Percentiles rank a stretch among this genome's conserved stretches.
phyloP scores from a whole-genome alignment of 2,329 filamentous ascomycete species.

The Ceratocystis huliohia region DNA sequence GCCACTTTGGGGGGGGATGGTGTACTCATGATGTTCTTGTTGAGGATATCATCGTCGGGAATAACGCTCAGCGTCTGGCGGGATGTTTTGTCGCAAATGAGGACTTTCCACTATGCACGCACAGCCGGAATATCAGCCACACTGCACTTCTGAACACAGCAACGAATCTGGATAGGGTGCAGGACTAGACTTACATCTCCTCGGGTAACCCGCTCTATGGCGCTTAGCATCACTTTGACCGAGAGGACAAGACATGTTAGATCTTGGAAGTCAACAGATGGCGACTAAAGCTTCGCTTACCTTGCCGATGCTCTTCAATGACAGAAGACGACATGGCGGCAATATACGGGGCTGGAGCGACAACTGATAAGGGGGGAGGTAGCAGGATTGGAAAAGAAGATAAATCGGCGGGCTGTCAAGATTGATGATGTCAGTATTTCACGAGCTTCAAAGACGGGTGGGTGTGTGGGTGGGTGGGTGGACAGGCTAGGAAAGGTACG shows the following conservation, averaged over 20 bases:
- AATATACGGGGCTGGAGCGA: neutral
- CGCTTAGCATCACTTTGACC: conserved; percentile 49
- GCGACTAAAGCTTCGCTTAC: conserved; percentile 24
- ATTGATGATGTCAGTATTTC: neutral
- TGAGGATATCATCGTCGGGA: conserved; percentile 93
- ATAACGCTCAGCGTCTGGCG: conserved; percentile 79
- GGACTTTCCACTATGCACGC: conserved; percentile 72
- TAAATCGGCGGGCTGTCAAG: conserved; percentile 26
- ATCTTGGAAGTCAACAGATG: neutral
- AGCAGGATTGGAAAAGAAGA: neutral
- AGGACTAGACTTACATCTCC: conserved; percentile 55
- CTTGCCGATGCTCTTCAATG: conserved; percentile 63
- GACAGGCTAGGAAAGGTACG: neutral
- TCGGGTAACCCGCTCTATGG: conserved; percentile 64
- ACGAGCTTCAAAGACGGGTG: neutral
- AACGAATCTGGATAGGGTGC: neutral
- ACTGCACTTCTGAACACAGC: too few species aligned
- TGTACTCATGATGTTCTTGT: conserved; percentile 89
- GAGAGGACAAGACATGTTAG: conserved; percentile 27
- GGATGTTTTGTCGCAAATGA: conserved; percentile 75
- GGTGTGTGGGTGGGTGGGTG: conserved; percentile 11
- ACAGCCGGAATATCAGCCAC: neutral
- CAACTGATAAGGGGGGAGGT: neutral
- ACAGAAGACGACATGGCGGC: conserved; percentile 67
- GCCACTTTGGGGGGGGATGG: conserved; percentile 6